A percentile compares a stretch with the other conserved stretches of the same genome.
phyloP scores from a whole-genome alignment of 306 rosid genomes.

The Inga leiocalycina region DNA sequence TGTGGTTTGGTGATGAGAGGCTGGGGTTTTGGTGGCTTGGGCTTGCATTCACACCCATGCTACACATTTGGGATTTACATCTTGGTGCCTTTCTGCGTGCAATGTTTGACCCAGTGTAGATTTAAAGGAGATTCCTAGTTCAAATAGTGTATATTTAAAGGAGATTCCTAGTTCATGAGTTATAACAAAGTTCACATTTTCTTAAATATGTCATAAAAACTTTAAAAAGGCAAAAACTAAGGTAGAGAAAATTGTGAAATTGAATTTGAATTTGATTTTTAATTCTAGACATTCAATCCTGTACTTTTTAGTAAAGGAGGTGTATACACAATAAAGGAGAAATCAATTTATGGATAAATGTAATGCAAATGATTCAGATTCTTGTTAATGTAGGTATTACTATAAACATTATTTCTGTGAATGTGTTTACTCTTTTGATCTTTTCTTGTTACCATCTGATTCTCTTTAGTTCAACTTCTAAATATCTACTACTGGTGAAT shows the following conservation, averaged over 20 bases:
- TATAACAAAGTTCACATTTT: slow-evolving; percentile 20
- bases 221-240: neutral
- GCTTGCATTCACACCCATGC: neutral
- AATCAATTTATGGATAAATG: neutral
- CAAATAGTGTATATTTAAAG: slow-evolving; percentile 3
- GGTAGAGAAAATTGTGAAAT: neutral
- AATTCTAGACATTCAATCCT: slow-evolving; percentile 18
- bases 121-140: neutral
- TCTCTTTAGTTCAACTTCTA: neutral
- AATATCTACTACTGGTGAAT: slow-evolving; percentile 36
- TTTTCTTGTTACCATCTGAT: slow-evolving; percentile 16
- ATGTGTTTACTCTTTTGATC: neutral
- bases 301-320: neutral
- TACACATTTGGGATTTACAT: neutral
- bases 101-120: slow-evolving; percentile 13
- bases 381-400: slow-evolving; percentile 11
- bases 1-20: neutral
- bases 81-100: neutral
- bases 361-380: slow-evolving; percentile 13
- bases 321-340: neutral
- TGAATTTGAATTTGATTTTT: slow-evolving; percentile 18
- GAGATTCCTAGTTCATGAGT: neutral
- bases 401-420: neutral
- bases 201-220: slow-evolving; percentile 17
- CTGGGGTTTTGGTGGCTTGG: neutral